Evolutionary conservation across 139 green algal genomes (phyloP), one percentile per base, ranked within the genome.

Genomic region (Tetradesmus obliquus): DNA sequence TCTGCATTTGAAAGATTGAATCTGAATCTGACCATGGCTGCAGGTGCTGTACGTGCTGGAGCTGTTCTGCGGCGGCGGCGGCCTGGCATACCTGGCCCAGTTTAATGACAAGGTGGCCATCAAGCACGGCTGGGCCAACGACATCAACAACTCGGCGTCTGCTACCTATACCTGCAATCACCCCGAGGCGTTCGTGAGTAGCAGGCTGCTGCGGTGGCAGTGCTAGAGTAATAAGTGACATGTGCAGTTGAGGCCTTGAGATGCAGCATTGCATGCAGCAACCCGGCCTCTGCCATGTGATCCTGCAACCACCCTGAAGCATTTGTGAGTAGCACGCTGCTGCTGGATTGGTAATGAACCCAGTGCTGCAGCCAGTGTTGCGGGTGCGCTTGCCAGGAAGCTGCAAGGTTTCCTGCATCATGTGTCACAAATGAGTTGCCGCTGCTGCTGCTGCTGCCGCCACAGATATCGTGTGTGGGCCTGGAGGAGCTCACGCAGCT

Each of bases 151-250:
- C 12, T 60, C 58, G 3, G 91, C 91, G 1, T 66, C 62, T 7
- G 66, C 58, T 5, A 94, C 90, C 57, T 97, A 97, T 88, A 88
- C 93, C 55, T 86, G 72, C 83, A 97, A 97, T 88, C 92, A 96
- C 87, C 88, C 76, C 1, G 9, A 91, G 3, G 88, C 88, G 6
- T 86, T 58, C 45, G 88, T 91, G 20, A 86, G 88, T 72, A 10
- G 69, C 94, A n/a, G 92, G 93, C 22, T 76, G 55, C 71, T 80
- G 87, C 20, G 54, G 54, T 71, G 62, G 58, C 60, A 82, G 69
- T n/a, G 19, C 15, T n/a, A 45, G 32, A 45, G 32, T 45, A 45
- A 45, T 45, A 45, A 45, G 32, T 45, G 32, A 45, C 32, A 45
- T 45, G 32, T 45, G 32, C 32, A 45, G 32, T 45, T 45, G 32